A percentile compares a stretch with the other conserved stretches of the same genome.
phyloP scores from a whole-genome alignment of 1,284 basidiomycete genomes.

The Trametes versicolor region DNA sequence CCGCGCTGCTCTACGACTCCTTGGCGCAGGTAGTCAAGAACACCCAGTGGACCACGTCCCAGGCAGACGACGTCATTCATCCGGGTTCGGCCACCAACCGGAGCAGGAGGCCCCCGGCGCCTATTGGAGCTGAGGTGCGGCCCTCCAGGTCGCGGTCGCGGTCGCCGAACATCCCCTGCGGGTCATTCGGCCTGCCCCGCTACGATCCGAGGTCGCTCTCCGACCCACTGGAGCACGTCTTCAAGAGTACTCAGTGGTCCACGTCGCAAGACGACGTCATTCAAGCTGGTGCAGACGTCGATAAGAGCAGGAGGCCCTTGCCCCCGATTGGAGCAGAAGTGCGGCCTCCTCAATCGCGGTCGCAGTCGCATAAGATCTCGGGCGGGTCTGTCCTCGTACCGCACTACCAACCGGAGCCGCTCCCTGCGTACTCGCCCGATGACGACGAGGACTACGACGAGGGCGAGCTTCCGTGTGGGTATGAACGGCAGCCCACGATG shows the following conservation, averaged over 20 bases:
- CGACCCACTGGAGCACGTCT: not conserved
- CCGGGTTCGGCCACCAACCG: not conserved
- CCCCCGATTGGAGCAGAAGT: not conserved
- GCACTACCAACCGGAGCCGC: too few relatives aligned
- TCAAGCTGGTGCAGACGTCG: not conserved
- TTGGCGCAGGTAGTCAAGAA: too few relatives aligned
- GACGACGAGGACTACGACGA: not conserved
- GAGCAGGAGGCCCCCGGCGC: not conserved
- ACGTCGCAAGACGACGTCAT: too few relatives aligned
- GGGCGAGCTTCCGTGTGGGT: not conserved
- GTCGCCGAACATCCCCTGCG: not conserved
- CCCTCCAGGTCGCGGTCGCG: not conserved
- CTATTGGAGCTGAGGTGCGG: not conserved
- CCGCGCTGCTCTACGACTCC: too few relatives aligned
- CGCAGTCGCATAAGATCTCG: not conserved
- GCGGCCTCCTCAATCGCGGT: not conserved
- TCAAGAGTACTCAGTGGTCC: not conserved
- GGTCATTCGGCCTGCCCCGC: not conserved
- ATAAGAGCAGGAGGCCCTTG: not conserved
- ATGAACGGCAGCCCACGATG: not conserved
- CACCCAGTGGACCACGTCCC: too few relatives aligned
- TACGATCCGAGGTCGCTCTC: not conserved
- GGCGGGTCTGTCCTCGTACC: not conserved
- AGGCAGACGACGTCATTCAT: not conserved
- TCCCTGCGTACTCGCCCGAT: not conserved